Base-by-base conservation (phyloP, 257 asterid species). In the Fraxinus anomala region DNA sequence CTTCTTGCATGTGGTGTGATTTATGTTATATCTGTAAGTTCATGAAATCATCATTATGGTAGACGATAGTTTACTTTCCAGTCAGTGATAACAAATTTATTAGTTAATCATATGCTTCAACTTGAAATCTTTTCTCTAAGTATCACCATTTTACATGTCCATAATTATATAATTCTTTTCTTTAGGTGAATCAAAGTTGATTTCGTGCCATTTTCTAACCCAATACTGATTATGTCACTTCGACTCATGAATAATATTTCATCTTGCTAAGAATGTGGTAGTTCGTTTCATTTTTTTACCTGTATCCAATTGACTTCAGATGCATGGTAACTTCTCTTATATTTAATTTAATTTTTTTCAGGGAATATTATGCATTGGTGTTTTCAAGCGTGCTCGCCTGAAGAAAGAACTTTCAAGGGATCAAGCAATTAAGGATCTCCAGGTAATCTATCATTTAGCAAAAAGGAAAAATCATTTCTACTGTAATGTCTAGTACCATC, bases 291-390 rank as follows among this genome's bases (percentile, higher is more conserved):
- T 72, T 65, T 76, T 44, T n/a, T 51, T 68, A 59, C 30, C 23
- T 65, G 39, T 63, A 2, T 23, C 23, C 23, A 16, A 47, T 78
- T 39, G 14, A 61, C 30, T 61, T 44, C 23, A 74, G 42, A n/a
- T 44, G 68, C 26, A 28, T 14, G 47, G 19, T 30, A 75, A 54
- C 23, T 44, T 70, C 61, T 40, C 72, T n/a, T 68, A 80, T 33
- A 26, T 75, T 28, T 28, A 69, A 6, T 12, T 47, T 76, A 33
- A 4, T 80, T 65, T 71, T 9, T 28, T 76, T 24, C 73, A 93
- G 99, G 99, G 98, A 72, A 3, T 95, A 36, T 80, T 93, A 37
- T 93, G 98, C 91, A 88, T 93, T 73, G 99, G 99, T 47, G 59
- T 83, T 82, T 77, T 92, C 82, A 93, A 93, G 85, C 99, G 97